Evolutionary conservation across 805 yeast species (phyloP), one percentile per base, ranked within the genome.

Genomic region (Zygotorulaspora sp.): DNA sequence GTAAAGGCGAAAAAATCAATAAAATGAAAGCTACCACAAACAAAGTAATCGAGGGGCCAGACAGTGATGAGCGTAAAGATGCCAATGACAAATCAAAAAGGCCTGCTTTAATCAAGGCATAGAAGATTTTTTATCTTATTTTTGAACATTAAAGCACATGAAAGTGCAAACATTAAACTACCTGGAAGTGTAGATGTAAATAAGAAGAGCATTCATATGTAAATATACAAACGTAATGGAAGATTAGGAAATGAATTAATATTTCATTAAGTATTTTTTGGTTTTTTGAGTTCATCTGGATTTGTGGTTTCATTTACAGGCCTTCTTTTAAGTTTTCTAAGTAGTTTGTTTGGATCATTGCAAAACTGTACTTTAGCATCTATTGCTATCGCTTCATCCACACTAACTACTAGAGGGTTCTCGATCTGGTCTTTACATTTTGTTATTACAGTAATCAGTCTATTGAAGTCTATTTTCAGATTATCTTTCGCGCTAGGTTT

Each of bases 1-100:
- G 87, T 24, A 71, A 70, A 44, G 98, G 98, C 24, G 90, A 86
- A 58, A 60, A 74, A 26, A 67, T 89, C 34, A 74, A 74, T 48
- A 82, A 83, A 59, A 72, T 77, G 32, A 86, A 80, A 58, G 77
- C 75, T 9, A 66, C 79, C 14, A 74, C 90, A 21, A 89, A 88
- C 55, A 84, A 86, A 11, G 83, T 90, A 10, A 77, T 83, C 25
- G 80, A 79, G 37, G 66, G 71, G 2, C 70, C 74, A 1, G 71
- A 65, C 13, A 65, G 68, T 44, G 73, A 69, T 47, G 73, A 63
- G 35, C 61, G 74, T 39, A 66, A 59, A 40, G 68, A 61, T 29
- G 67, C 63, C 5, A 54, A 48, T 14, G 55, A 50, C 28, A 58
- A 58, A 28, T 49, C 61, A 14, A 53, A 57, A 37, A 48, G 54